Evolutionary conservation across 202 grass and related monocot genomes (phyloP).

Genomic region (Schoenoplectus triqueter): DNA sequence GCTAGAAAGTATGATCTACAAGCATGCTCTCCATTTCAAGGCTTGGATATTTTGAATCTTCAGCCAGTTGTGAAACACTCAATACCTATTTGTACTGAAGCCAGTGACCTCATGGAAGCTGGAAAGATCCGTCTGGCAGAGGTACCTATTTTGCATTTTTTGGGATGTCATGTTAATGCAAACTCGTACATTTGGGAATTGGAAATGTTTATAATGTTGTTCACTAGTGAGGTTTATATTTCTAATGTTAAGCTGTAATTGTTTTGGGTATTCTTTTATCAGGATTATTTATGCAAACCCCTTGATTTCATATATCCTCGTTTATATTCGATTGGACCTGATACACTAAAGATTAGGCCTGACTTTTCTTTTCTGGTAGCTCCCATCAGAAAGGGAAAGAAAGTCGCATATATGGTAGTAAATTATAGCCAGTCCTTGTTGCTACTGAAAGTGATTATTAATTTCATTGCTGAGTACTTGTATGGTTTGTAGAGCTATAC

Average conservation of each 20-base stretch:
- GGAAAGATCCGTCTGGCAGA: slow-evolving; percentile 88
- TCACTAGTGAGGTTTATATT: neutral
- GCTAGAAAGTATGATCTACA: slow-evolving; percentile 76
- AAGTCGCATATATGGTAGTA: neutral
- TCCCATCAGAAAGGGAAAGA: no score
- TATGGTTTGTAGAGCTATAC: slow-evolving; percentile 3
- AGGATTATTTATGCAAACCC: neutral
- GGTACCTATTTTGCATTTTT: slow-evolving; percentile 51
- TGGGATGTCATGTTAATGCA: neutral
- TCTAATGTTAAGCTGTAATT: neutral
- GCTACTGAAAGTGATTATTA: neutral
- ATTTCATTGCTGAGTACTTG: neutral
- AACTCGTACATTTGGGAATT: neutral
- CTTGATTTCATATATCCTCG: neutral
- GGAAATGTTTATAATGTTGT: slow-evolving; percentile 2
- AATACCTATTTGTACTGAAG: slow-evolving; percentile 77
- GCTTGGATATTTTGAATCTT: slow-evolving; percentile 91
- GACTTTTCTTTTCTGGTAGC: no score
- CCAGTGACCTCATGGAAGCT: slow-evolving; percentile 90
- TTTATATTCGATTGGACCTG: no score
- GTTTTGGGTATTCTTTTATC: slow-evolving; percentile 20
- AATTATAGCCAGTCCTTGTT: neutral
- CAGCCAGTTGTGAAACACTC: slow-evolving; percentile 94
- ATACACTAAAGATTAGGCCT: no score
- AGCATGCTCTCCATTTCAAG: slow-evolving; percentile 62